A percentile compares a stretch with the other conserved stretches of the same genome.
Conservation (phyloP, 441 rosid genomes). For the Pelargonium citronellum region DNA sequence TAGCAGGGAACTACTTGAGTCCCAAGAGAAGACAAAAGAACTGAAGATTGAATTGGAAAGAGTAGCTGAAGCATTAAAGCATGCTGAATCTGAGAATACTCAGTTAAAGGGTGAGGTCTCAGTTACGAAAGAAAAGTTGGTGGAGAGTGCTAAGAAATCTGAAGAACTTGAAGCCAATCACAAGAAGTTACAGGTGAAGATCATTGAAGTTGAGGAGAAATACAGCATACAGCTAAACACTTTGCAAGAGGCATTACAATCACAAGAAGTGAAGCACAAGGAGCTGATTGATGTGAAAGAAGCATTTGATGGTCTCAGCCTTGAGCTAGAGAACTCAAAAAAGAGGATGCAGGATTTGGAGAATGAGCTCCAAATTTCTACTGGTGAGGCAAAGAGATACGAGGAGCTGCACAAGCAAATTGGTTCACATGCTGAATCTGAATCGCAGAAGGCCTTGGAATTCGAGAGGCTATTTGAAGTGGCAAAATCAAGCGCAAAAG, state of each 20-base stretch:
- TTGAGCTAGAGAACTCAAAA: constrained; percentile 60
- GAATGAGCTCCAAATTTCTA: constrained; percentile 49
- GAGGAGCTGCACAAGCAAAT: constrained; percentile 81
- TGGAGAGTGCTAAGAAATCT: constrained; percentile 48
- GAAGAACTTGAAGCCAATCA: constrained; percentile 57
- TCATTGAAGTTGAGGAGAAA: constrained; percentile 60
- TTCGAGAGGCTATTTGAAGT: constrained; percentile 64
- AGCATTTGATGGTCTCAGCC: constrained; percentile 56
- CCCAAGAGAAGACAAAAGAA: constrained; percentile 72
- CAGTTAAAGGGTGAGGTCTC: constrained; percentile 52
- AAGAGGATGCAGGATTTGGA: constrained; percentile 65
- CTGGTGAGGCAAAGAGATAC: constrained; percentile 57
- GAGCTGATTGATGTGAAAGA: constrained; percentile 71
- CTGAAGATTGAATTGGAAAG: constrained; percentile 73
- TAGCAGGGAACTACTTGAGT: constrained; percentile 64
- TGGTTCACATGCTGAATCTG: constrained; percentile 70
- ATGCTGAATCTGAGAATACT: constrained; percentile 60
- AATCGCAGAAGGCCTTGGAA: constrained; percentile 65
- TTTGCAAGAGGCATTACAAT: constrained; percentile 61
- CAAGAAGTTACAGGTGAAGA: constrained; percentile 62
- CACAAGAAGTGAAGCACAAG: constrained; percentile 62
- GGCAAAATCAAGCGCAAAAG: constrained; percentile 50
- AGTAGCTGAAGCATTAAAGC: constrained; percentile 54
- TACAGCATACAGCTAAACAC: constrained; percentile 47
- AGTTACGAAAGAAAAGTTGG: constrained; percentile 50